Base-by-base conservation (phyloP, 164 flowering plant species). In the Echeveria elegans region DNA sequence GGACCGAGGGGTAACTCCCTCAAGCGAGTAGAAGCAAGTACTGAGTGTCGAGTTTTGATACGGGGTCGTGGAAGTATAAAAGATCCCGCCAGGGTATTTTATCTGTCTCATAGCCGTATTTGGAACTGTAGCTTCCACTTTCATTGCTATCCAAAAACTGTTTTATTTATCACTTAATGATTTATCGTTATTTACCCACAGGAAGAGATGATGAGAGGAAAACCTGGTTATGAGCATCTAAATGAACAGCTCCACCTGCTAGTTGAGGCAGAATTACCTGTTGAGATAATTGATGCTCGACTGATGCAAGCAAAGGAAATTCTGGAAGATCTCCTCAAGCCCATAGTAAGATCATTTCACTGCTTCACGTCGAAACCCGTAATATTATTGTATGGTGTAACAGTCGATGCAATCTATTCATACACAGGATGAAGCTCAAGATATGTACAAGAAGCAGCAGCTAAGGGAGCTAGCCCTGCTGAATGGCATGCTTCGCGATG, bases 171-270 rank as follows among this genome's bases (percentile, higher is more conserved):
- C 15, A n/a, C n/a, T n/a, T n/a, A 7, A 34, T 34, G 3, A 34
- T 34, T 34, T 34, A n/a, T 34, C 5, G 3, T 34, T 34, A 34
- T 34, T 34, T 43, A 16, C 47, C 2, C 15, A 43, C 47, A 63
- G 97, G 97, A 38, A 89, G 86, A 72, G 94, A 88, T 0, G 97
- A 96, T 15, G 89, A 82, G 47, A 43, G 47, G 47, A 43, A 43
- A 43, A 43, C 47, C 47, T 11, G 47, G 47, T 43, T 43, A 43
- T 74, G 97, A 92, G 71, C 97, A 92, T 82, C 75, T 92, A 74
- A 88, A 88, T 77, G 97, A 89, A 72, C 97, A 96, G 59, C 92
- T 92, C 41, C 96, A 92, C 69, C 81, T 92, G 63, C 81, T 92
- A 18, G 88, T 92, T 62, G 97, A 92, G 82, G 96, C 92, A 50